These are phyloP conservation scores for Colletotrichum melonis DNA, from an alignment of 2,329 filamentous ascomycete genomes.

Conservation along the genomic window DNA sequence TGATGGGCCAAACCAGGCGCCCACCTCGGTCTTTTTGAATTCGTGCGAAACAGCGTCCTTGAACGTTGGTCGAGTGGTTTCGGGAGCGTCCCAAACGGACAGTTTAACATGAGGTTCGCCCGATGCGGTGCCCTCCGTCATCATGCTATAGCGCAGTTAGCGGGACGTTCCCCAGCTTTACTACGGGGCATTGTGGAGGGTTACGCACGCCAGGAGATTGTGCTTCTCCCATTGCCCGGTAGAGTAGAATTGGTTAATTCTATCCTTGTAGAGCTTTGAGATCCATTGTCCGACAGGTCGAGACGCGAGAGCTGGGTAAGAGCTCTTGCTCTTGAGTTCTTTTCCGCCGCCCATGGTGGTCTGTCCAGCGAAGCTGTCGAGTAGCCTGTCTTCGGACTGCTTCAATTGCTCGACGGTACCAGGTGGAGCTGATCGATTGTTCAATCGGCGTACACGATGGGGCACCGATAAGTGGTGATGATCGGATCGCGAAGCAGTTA, in stretches of 20 bases:
- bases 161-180: conserved; percentile 16
- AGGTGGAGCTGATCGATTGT: conserved; percentile 51
- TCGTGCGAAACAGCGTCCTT: conserved; percentile 81
- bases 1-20: conserved; percentile 87
- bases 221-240: conserved; percentile 81
- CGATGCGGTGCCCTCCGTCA: conserved; percentile 74
- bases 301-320: conserved; percentile 63
- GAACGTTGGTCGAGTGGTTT: conserved; percentile 84
- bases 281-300: conserved; percentile 81
- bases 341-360: conserved; percentile 63
- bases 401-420: conserved; percentile 28
- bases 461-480: conserved; percentile 29
- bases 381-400: conserved; percentile 8
- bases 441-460: conserved; percentile 36
- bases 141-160: conserved; percentile 64
- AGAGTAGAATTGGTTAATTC: conserved; percentile 84
- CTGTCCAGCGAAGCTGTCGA: conserved; percentile 17
- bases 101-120: conserved; percentile 85
- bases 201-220: conserved; percentile 76
- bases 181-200: conserved; percentile 24
- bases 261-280: conserved; percentile 84
- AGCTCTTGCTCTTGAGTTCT: conserved; percentile 56
- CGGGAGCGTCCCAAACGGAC: conserved; percentile 85
- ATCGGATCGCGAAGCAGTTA: background rate
- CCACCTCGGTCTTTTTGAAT: conserved; percentile 80